Evolutionary conservation across 257 asterid species (phyloP).

Genomic region (Prunella vulgaris): DNA sequence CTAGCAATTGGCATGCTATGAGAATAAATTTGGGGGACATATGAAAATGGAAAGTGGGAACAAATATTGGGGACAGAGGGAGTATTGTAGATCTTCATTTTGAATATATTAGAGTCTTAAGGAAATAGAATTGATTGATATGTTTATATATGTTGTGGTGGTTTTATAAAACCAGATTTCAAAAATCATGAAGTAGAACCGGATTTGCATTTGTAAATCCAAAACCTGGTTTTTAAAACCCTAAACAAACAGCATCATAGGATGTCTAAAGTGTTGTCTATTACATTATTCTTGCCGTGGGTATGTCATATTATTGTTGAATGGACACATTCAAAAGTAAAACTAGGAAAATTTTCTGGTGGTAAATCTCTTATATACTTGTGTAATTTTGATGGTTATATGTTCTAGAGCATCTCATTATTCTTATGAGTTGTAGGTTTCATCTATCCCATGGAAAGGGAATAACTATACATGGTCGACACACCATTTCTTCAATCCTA

Average conservation of each 20-base stretch:
- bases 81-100: no score
- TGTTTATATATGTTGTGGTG: no score
- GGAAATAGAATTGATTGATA: no score
- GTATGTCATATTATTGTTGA: neutral
- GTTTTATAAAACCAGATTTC: no score
- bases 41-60: no score
- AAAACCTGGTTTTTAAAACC: no score
- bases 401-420: constrained; percentile 14
- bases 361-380: neutral
- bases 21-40: no score
- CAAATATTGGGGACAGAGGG: no score
- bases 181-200: no score
- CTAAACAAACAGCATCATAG: neutral
- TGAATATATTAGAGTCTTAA: no score
- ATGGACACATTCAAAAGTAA: neutral
- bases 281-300: neutral
- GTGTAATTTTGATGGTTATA: neutral
- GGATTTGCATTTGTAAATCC: no score
- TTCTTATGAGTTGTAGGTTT: constrained; percentile 63
- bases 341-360: neutral
- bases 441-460: constrained; percentile 85
- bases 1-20: no score
- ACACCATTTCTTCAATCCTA: constrained; percentile 23
- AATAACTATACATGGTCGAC: constrained; percentile 95
- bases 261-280: neutral